Evolutionary conservation across 331 rosid genomes (phyloP).

Genomic region (Malus hybrid): DNA sequence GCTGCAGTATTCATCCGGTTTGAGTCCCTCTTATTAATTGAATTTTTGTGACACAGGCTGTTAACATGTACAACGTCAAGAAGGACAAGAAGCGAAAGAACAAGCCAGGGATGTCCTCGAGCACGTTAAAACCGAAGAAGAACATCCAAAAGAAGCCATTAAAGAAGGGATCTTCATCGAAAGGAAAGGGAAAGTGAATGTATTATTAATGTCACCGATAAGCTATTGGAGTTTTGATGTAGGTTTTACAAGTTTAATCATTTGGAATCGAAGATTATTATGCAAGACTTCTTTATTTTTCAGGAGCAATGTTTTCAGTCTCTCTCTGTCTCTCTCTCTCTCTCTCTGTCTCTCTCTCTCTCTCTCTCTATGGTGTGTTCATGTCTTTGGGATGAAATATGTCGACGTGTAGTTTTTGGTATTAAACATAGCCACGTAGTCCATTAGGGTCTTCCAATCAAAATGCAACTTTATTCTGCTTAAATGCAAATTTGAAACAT

Average conservation of each 20-base stretch:
- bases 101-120: conserved; percentile 32
- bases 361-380: not conserved
- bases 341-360: not conserved
- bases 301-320: not conserved
- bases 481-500: no score
- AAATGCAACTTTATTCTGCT: no score
- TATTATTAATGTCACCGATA: not conserved
- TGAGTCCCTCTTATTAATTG: not conserved
- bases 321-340: not conserved
- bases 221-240: conserved; percentile 7
- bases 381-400: not conserved
- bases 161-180: conserved; percentile 47
- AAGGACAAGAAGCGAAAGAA: conserved; percentile 52
- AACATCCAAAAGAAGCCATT: conserved; percentile 36
- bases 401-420: not conserved
- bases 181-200: conserved; percentile 46
- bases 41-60: conserved; percentile 43
- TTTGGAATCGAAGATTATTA: not conserved
- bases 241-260: not conserved
- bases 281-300: not conserved
- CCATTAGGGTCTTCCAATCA: no score
- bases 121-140: conserved; percentile 54
- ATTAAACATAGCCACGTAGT: not conserved
- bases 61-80: conserved; percentile 65
- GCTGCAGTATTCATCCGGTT: not conserved